These are phyloP conservation scores for Naumovozyma castellii DNA, from an alignment of 805 yeast genomes.

Conservation along the genomic window DNA sequence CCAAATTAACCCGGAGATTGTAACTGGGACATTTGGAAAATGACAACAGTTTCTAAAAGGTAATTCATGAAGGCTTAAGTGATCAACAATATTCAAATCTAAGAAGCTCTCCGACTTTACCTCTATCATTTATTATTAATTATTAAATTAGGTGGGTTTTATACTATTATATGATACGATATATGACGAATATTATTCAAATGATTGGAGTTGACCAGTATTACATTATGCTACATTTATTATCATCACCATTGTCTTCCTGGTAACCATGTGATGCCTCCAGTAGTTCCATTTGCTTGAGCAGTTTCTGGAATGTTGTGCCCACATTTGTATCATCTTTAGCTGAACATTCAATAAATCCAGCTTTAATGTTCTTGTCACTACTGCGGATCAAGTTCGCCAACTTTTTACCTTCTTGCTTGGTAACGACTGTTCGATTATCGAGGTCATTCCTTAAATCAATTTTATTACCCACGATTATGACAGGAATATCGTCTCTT, in stretches of 20 bases:
- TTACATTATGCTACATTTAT: slow-evolving; percentile 14
- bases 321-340: slow-evolving; percentile 19
- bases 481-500: slow-evolving; percentile 55
- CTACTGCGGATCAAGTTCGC: slow-evolving; percentile 7
- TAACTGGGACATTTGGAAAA: too few relatives aligned
- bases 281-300: slow-evolving; percentile 14
- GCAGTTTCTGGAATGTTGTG: slow-evolving; percentile 13
- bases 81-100: too few relatives aligned
- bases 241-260: slow-evolving; percentile 8
- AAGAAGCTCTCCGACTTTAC: too few relatives aligned
- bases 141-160: too few relatives aligned
- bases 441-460: slow-evolving; percentile 13
- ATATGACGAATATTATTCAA: neutral
- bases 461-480: slow-evolving; percentile 40
- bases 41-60: too few relatives aligned
- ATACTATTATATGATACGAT: too few relatives aligned
- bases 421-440: slow-evolving; percentile 7
- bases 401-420: slow-evolving; percentile 15
- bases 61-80: too few relatives aligned
- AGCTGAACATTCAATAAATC: slow-evolving; percentile 24
- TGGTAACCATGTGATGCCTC: slow-evolving; percentile 9
- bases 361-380: slow-evolving; percentile 11
- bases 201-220: neutral
- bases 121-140: too few relatives aligned
- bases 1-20: too few relatives aligned